phyloP scores from a whole-genome alignment of 2,329 filamentous ascomycete genomes.

The Clarireedia paspali region DNA sequence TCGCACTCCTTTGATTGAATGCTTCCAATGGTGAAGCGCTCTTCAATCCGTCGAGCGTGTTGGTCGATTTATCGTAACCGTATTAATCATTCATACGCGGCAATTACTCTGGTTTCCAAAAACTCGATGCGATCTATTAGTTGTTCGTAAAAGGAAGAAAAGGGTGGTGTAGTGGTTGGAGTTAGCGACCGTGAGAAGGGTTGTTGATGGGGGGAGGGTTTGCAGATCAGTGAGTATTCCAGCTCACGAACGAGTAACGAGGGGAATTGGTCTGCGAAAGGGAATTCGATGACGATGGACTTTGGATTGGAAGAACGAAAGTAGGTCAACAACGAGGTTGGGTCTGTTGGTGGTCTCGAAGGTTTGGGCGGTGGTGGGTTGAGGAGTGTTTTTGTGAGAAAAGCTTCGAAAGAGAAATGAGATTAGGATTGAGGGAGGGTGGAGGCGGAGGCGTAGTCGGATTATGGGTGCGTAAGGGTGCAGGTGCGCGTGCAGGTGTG shows the following conservation, averaged over 20 bases:
- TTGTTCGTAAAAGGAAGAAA: not conserved
- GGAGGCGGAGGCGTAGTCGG: too few species aligned
- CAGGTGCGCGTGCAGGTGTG: too few species aligned
- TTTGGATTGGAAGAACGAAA: not conserved
- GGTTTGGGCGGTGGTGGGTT: not conserved
- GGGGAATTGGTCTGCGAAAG: constrained; percentile 1
- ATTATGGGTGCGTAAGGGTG: too few species aligned
- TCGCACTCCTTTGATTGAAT: not conserved
- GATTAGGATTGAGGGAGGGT: not conserved
- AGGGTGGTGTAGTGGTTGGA: not conserved
- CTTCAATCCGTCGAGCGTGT: not conserved
- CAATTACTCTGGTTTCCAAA: not conserved
- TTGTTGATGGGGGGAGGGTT: not conserved
- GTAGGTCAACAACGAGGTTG: constrained; percentile 1
- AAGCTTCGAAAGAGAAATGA: not conserved
- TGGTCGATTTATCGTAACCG: not conserved
- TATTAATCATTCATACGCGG: not conserved
- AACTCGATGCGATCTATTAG: not conserved
- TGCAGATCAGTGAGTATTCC: not conserved
- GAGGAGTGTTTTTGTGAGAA: not conserved
- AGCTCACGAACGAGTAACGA: constrained; percentile 6
- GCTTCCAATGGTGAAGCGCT: not conserved
- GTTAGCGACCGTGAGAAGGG: constrained; percentile 4
- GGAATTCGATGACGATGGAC: not conserved
- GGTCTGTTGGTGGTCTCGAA: constrained; percentile 3